These are phyloP conservation scores for Naganishia sp. DNA, from an alignment of 1,284 basidiomycete species.

Conservation along the genomic window DNA sequence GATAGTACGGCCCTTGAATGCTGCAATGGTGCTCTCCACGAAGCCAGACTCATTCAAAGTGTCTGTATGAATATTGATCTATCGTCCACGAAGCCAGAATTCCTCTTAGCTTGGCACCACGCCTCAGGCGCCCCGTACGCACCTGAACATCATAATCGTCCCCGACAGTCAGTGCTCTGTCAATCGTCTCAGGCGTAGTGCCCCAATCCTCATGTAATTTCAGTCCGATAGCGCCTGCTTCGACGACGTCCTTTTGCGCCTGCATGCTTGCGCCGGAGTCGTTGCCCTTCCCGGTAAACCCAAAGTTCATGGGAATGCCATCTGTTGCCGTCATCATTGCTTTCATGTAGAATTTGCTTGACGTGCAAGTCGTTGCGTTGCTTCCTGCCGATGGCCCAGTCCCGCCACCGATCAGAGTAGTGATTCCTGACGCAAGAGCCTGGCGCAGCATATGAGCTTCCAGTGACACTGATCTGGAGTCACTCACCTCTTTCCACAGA, in stretches of 20 bases:
- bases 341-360: slow-evolving; percentile 80
- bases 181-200: slow-evolving; percentile 81
- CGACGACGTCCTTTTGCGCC: slow-evolving; percentile 77
- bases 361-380: slow-evolving; percentile 93
- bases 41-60: slow-evolving; percentile 88
- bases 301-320: slow-evolving; percentile 85
- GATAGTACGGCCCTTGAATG: slow-evolving; percentile 88
- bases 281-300: slow-evolving; percentile 91
- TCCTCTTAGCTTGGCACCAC: slow-evolving; percentile 2
- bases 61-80: slow-evolving; percentile 96
- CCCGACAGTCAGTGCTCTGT: slow-evolving; percentile 74
- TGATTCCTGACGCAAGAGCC: slow-evolving; percentile 64
- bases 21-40: slow-evolving; percentile 74
- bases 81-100: slow-evolving; percentile 3
- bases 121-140: slow-evolving; percentile 32
- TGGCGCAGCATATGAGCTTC: slow-evolving; percentile 24
- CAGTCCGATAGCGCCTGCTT: slow-evolving; percentile 84
- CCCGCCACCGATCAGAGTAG: slow-evolving; percentile 87
- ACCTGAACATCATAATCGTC: slow-evolving; percentile 95
- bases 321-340: slow-evolving; percentile 89
- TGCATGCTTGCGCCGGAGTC: slow-evolving; percentile 67
- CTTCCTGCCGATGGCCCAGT: slow-evolving; percentile 90
- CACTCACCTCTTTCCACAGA: slow-evolving; percentile 68
- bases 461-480: slow-evolving; percentile 40
- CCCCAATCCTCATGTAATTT: slow-evolving; percentile 99